Percentiles rank a stretch among this genome's conserved stretches.
phyloP scores from a whole-genome alignment of 2,329 filamentous ascomycete genomes.

The Chaetomiaceae sp. region DNA sequence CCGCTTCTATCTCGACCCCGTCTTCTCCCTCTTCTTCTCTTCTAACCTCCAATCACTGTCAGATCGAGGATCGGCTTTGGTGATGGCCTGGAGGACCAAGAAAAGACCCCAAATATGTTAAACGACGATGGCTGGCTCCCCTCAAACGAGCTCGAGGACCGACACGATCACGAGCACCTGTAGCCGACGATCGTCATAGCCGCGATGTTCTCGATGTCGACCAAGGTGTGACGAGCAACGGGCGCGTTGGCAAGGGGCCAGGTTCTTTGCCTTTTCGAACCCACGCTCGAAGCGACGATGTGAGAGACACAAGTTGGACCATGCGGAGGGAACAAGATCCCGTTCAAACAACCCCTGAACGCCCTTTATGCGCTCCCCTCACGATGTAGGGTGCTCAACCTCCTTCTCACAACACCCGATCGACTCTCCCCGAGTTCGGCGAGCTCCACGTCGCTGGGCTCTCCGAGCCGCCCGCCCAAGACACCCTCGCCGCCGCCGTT shows the following conservation, averaged over 20 bases:
- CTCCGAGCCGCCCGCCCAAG: not conserved
- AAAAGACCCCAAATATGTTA: too few relatives aligned
- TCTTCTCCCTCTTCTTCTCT: not conserved
- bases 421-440: constrained; percentile 34
- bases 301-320: too few relatives aligned
- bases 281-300: too few relatives aligned
- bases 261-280: too few relatives aligned
- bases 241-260: too few relatives aligned
- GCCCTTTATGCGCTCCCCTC: constrained; percentile 11
- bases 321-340: too few relatives aligned
- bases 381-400: constrained; percentile 14
- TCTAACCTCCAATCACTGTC: too few relatives aligned
- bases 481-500: constrained; percentile 5
- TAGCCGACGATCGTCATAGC: not conserved
- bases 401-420: constrained; percentile 12
- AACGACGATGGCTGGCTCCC: not conserved
- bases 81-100: too few relatives aligned
- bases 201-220: not conserved
- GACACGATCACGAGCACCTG: not conserved
- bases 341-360: not conserved
- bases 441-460: constrained; percentile 31
- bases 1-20: too few relatives aligned
- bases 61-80: too few relatives aligned
- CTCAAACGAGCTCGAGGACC: not conserved
- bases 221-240: not conserved